Evolutionary conservation across 306 rosid genomes (phyloP), one percentile per base, ranked within the genome.

Genomic region (Malus sieversii): DNA sequence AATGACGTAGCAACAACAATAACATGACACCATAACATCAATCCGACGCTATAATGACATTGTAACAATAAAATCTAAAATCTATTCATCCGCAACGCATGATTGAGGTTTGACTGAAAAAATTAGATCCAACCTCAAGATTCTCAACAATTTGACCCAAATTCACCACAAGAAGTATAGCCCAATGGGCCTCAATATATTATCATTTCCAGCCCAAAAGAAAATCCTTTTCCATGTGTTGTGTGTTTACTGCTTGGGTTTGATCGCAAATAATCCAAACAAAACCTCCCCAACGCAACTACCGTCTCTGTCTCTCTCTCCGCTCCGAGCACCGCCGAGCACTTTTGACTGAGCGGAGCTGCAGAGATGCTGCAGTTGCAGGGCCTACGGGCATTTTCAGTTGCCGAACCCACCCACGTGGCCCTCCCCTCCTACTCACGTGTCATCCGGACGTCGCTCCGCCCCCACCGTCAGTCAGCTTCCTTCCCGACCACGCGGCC

Each of bases 381-480:
- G 67, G 15, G 67, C 67, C 67, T 87, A 68, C 84, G 62, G 72
- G 70, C 82, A 22, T 66, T 72, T 78, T 66, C 87, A 74, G 38
- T 77, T 70, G 66, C 78, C 77, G 76, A 75, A 48, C 68, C 83
- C 25, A 48, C 71, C 32, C 80, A 59, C 66, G 66, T 60, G 77
- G 32, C 78, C 62, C 6, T 77, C 35, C 65, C 85, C 74, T 45
- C 80, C 19, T 45, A 45, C 51, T 73, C 80, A 29, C 58, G 73
- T 73, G 59, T 48, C 61, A 75, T 67, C 19, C 55, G 81, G 4
- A 29, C 83, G 27, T 63, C 83, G 78, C 68, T 76, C 77, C 81
- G 55, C 38, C 79, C 44, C 67, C 55, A 23, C 71, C 64, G 53
- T 33, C 71, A 48, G 66, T 64, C 86, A 61, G 66, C 73, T 13